Evolutionary conservation across 2,329 filamentous ascomycete genomes (phyloP).

Genomic region (Alternaria tenuissima): DNA sequence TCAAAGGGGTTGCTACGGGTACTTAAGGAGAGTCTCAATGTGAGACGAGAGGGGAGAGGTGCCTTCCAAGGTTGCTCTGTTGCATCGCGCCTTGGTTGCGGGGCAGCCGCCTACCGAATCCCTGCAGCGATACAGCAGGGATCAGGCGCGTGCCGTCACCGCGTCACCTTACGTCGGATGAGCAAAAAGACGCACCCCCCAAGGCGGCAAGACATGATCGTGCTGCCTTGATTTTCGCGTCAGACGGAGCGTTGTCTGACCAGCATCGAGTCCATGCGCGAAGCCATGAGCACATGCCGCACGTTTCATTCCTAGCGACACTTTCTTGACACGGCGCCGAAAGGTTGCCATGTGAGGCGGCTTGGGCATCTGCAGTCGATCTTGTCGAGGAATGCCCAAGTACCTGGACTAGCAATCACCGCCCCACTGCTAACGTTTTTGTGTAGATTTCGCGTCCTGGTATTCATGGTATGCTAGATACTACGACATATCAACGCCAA

Average conservation of each 20-base stretch:
- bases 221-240: slow-evolving; percentile 2
- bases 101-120: slow-evolving; percentile 27
- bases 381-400: background rate
- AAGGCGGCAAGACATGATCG: background rate
- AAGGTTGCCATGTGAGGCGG: background rate
- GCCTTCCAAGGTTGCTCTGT: slow-evolving; percentile 22
- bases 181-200: slow-evolving; percentile 18
- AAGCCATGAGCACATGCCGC: background rate
- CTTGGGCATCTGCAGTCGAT: slow-evolving; percentile 1
- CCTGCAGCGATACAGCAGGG: slow-evolving; percentile 28
- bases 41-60: slow-evolving; percentile 17
- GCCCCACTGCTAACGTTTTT: background rate
- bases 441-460: background rate
- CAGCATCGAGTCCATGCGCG: background rate
- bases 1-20: slow-evolving; percentile 10
- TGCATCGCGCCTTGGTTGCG: slow-evolving; percentile 28
- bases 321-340: background rate
- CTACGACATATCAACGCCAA: background rate
- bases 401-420: background rate
- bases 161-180: slow-evolving; percentile 25
- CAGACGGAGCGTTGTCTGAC: background rate
- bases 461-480: background rate
- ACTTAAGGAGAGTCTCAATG: slow-evolving; percentile 21
- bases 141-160: slow-evolving; percentile 22
- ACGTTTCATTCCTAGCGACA: background rate